These are phyloP conservation scores for Botrytis sinoallii DNA, from an alignment of 2,329 filamentous ascomycete genomes.

Conservation along the genomic window DNA sequence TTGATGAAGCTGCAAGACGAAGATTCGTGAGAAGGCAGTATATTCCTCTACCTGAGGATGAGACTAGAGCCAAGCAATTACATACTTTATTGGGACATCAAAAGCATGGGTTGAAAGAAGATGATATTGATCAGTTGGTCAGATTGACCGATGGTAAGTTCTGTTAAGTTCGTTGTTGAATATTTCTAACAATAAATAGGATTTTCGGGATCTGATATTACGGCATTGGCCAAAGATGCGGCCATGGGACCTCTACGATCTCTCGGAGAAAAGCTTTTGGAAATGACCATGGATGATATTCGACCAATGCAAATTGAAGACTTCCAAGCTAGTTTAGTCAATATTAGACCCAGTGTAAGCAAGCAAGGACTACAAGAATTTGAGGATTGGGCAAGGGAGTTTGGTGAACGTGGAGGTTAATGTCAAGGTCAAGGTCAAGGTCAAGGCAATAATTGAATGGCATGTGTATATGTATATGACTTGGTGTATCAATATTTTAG, in stretches of 20 bases:
- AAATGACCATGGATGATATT: constrained; percentile 93
- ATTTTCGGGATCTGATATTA: constrained; percentile 97
- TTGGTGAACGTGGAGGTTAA: constrained; percentile 79
- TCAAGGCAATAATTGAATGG: background rate
- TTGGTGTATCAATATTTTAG: constrained; percentile 11
- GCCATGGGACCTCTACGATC: constrained; percentile 94
- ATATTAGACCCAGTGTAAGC: constrained; percentile 87
- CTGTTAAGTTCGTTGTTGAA: background rate
- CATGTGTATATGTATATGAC: constrained; percentile 1
- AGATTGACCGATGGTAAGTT: constrained; percentile 62
- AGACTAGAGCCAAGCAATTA: constrained; percentile 76
- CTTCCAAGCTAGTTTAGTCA: constrained; percentile 78
- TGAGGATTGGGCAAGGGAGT: constrained; percentile 91
- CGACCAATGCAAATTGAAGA: constrained; percentile 78
- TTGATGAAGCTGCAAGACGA: constrained; percentile 89
- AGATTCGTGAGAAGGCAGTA: constrained; percentile 93
- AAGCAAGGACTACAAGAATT: constrained; percentile 81
- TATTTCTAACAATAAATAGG: constrained; percentile 49
- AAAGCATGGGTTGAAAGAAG: constrained; percentile 61
- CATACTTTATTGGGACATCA: constrained; percentile 79
- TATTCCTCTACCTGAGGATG: constrained; percentile 85
- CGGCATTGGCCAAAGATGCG: constrained; percentile 92
- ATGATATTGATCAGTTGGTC: constrained; percentile 74
- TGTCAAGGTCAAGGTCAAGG: constrained; percentile 51
- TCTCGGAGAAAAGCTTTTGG: constrained; percentile 81